These are phyloP conservation scores for Kwoniella sp. DNA, from an alignment of 768 basidiomycete genomes.

Conservation along the genomic window DNA sequence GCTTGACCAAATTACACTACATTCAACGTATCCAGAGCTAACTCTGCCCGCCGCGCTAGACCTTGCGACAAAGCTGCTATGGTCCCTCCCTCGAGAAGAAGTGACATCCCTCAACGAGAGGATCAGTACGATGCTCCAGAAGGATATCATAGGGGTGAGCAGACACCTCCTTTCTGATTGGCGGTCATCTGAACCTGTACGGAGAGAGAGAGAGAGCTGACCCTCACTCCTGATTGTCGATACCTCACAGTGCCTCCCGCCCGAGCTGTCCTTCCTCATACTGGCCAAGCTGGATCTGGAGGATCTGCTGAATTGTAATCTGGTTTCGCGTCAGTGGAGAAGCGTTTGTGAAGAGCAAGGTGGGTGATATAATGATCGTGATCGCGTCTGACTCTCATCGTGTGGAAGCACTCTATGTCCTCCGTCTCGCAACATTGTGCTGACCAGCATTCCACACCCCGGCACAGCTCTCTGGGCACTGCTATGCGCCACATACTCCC, in stretches of 20 bases:
- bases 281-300: constrained; percentile 29
- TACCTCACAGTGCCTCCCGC: constrained; percentile 35
- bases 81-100: constrained; percentile 48
- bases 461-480: constrained; percentile 36
- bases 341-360: constrained; percentile 38
- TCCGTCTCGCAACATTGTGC: not conserved
- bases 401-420: not conserved
- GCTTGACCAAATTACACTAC: not conserved
- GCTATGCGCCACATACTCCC: constrained; percentile 27
- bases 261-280: constrained; percentile 35
- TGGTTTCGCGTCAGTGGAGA: constrained; percentile 37
- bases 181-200: not conserved
- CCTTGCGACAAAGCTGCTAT: constrained; percentile 31
- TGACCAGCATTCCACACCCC: not conserved
- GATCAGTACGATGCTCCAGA: constrained; percentile 37
- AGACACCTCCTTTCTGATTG: no score
- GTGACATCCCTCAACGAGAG: constrained; percentile 30
- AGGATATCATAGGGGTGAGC: constrained; percentile 47
- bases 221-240: not conserved
- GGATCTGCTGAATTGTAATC: constrained; percentile 35
- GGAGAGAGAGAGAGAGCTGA: constrained; percentile 5
- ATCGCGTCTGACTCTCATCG: no score
- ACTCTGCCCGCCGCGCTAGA: constrained; percentile 1
- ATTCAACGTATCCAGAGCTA: not conserved
- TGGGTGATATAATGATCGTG: constrained; percentile 13